phyloP scores from a whole-genome alignment of 2,329 filamentous ascomycete species.

The Zymoseptoria tritici region DNA sequence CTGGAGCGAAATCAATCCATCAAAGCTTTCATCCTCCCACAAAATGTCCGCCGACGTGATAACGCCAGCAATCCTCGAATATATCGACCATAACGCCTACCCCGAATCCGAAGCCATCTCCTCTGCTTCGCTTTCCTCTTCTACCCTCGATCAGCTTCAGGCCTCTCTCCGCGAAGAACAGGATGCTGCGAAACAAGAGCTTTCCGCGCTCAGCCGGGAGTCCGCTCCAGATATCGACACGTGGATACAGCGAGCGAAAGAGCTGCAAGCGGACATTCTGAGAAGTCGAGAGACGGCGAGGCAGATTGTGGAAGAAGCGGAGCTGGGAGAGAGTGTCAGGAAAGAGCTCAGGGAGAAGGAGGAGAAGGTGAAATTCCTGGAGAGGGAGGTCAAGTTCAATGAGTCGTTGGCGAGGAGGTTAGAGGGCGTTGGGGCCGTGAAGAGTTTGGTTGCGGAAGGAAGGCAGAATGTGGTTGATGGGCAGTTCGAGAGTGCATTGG shows the following conservation, averaged over 20 bases:
- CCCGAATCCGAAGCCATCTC: conserved; percentile 50
- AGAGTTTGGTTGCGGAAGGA: conserved; percentile 41
- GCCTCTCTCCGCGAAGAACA: conserved; percentile 45
- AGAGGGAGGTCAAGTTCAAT: conserved; percentile 55
- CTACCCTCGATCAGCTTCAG: conserved; percentile 44
- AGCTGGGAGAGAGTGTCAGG: conserved; percentile 58
- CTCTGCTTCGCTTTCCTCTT: conserved; percentile 44
- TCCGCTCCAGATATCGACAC: conserved; percentile 71
- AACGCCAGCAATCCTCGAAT: conserved; percentile 57
- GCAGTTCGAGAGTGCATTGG: conserved; percentile 41
- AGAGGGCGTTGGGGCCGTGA: conserved; percentile 46
- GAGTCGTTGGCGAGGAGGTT: conserved; percentile 45
- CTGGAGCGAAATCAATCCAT: not conserved
- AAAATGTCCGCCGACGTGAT: conserved; percentile 29
- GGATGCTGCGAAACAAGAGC: conserved; percentile 56
- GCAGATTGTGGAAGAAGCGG: conserved; percentile 71
- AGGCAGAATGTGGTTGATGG: conserved; percentile 39
- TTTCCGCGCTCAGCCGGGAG: conserved; percentile 68
- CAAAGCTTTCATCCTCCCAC: not conserved
- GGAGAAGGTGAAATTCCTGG: conserved; percentile 48
- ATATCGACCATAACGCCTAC: conserved; percentile 50
- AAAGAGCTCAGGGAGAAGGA: conserved; percentile 55
- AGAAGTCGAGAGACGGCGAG: conserved; percentile 70
- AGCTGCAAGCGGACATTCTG: conserved; percentile 77
- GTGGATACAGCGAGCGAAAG: conserved; percentile 80